Conservation (phyloP, 2,329 filamentous ascomycete species). For the Monilinia fructicola region DNA sequence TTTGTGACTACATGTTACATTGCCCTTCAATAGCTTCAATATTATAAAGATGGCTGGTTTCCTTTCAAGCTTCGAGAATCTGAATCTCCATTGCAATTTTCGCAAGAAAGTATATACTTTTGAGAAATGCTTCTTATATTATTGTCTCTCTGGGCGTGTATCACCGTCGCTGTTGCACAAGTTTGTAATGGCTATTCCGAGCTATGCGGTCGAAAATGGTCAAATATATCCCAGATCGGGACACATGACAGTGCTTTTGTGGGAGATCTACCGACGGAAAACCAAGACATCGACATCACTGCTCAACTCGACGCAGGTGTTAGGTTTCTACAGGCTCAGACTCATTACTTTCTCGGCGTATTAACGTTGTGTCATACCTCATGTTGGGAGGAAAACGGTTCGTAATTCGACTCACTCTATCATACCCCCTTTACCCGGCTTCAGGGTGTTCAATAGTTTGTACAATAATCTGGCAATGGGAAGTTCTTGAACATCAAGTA, state of each 20-base stretch:
- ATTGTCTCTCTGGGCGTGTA: constrained; percentile 4
- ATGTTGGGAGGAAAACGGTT: background rate
- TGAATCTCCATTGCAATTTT: background rate
- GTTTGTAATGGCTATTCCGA: constrained; percentile 68
- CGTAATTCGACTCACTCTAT: background rate
- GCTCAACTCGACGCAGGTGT: constrained; percentile 62
- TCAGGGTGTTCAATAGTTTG: too few species aligned
- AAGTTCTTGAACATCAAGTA: too few species aligned
- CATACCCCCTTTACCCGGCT: background rate
- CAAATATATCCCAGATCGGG: constrained; percentile 72
- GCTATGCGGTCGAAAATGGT: constrained; percentile 71
- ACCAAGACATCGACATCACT: constrained; percentile 60
- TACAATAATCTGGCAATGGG: too few species aligned
- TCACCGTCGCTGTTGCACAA: constrained; percentile 8
- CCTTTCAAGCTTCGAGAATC: background rate
- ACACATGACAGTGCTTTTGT: constrained; percentile 58
- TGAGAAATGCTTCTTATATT: constrained; percentile 15
- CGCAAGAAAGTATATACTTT: background rate
- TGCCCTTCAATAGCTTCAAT: background rate
- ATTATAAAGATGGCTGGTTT: constrained; percentile 6
- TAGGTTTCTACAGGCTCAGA: constrained; percentile 64
- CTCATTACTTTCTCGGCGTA: constrained; percentile 28
- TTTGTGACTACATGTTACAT: background rate
- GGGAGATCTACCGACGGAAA: constrained; percentile 41
- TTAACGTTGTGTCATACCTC: constrained; percentile 37